Conservation (phyloP, 371 early-diverging fungal genomes). For the Gilbertella persicaria region DNA sequence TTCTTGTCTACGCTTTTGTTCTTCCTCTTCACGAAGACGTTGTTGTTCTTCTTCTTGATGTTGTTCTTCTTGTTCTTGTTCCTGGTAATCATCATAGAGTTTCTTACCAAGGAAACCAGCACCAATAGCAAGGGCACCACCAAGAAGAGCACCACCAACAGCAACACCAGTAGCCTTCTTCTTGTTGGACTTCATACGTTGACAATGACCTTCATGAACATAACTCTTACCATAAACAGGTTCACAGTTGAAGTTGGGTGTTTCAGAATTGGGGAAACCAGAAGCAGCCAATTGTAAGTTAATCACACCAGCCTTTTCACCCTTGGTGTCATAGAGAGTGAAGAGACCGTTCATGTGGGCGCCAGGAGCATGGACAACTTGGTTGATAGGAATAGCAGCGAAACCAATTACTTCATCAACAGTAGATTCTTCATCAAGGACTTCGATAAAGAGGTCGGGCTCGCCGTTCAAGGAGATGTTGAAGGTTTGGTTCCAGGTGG, state of each 20-base stretch:
- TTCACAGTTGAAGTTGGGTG: constrained; percentile 20
- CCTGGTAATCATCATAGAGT: constrained; percentile 40
- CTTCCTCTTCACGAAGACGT: constrained; percentile 27
- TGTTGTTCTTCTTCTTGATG: constrained; percentile 31
- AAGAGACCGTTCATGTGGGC: constrained; percentile 52
- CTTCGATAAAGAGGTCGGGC: constrained; percentile 56
- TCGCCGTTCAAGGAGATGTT: constrained; percentile 46
- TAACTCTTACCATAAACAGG: constrained; percentile 52
- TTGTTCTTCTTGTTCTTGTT: constrained; percentile 37
- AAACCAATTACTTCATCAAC: constrained; percentile 59
- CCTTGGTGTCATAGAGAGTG: constrained; percentile 47
- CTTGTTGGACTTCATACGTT: constrained; percentile 49
- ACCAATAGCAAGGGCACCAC: constrained; percentile 51
- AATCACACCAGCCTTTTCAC: constrained; percentile 50
- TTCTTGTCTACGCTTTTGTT: constrained; percentile 19
- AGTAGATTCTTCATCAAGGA: constrained; percentile 54
- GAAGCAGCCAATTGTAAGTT: constrained; percentile 49
- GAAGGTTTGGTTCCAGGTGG: constrained; percentile 63
- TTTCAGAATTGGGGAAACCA: constrained; percentile 51
- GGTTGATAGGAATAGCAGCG: constrained; percentile 61
- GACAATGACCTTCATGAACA: constrained; percentile 48
- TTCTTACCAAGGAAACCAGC: constrained; percentile 58
- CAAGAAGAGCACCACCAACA: constrained; percentile 48
- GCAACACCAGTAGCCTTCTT: constrained; percentile 50
- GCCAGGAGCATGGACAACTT: constrained; percentile 52